Percentiles rank a stretch among this genome's conserved stretches.
Evolutionary conservation across 2,329 filamentous ascomycete species (phyloP).

Genomic region (Stemphylium vesicarium): DNA sequence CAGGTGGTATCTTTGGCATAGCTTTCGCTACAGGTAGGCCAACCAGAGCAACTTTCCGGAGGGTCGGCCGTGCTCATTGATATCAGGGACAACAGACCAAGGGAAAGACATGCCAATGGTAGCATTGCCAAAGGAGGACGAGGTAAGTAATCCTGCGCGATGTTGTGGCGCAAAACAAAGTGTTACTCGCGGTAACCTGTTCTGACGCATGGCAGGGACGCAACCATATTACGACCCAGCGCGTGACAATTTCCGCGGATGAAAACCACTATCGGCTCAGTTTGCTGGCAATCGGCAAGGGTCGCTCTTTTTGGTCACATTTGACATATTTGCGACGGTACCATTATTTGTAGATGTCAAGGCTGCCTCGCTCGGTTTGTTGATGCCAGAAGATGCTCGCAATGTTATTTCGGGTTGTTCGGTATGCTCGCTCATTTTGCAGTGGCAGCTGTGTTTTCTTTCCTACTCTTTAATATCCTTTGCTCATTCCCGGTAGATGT

Average conservation of each 20-base stretch:
- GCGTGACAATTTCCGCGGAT: constrained; percentile 25
- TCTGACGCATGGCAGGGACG: constrained; percentile 13
- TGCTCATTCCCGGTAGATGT: background rate
- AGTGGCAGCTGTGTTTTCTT: background rate
- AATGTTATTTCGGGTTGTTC: background rate
- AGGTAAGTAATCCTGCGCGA: background rate
- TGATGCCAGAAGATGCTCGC: constrained; percentile 4
- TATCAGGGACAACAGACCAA: constrained; percentile 43
- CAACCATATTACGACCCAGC: constrained; percentile 36
- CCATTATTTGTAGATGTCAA: constrained; percentile 29
- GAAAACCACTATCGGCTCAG: background rate
- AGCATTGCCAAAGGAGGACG: background rate
- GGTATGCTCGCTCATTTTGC: constrained; percentile 12
- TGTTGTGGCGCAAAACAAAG: background rate
- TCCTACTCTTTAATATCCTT: background rate
- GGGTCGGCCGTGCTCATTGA: background rate
- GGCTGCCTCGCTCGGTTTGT: constrained; percentile 1
- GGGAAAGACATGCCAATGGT: constrained; percentile 7
- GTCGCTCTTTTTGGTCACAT: background rate
- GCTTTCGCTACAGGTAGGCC: constrained; percentile 53
- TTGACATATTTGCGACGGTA: background rate
- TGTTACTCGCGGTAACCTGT: background rate
- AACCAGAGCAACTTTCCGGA: too few relatives aligned
- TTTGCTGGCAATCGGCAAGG: background rate
- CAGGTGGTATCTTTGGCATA: constrained; percentile 60